Evolutionary conservation across 345 rosid species (phyloP).

Genomic region (Cardiospermum halicacabum): DNA sequence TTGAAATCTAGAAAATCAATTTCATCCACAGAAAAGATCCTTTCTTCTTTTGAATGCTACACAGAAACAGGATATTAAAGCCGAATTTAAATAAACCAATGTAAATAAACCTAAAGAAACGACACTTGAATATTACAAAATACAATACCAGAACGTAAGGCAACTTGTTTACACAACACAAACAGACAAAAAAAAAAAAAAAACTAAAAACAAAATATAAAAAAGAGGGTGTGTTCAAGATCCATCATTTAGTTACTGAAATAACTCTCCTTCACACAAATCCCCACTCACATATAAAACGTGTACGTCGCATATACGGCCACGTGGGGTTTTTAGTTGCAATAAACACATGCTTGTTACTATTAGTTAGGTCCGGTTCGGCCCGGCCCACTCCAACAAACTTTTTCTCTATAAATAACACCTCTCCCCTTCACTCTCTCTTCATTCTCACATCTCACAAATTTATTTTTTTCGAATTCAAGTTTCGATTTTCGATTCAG

Average conservation of each 20-base stretch:
- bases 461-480: too few relatives aligned
- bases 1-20: too few relatives aligned
- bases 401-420: neutral
- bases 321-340: slow-evolving; percentile 8
- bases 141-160: neutral
- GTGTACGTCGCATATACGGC: neutral
- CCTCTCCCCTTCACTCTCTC: neutral
- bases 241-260: neutral
- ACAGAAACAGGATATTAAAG: too few relatives aligned
- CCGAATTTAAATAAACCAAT: neutral
- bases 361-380: neutral
- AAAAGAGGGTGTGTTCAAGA: neutral
- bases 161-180: neutral
- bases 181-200: neutral
- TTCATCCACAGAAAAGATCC: too few relatives aligned
- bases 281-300: neutral
- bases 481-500: too few relatives aligned
- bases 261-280: neutral
- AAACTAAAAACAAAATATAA: neutral
- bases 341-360: slow-evolving; percentile 7
- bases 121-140: too few relatives aligned
- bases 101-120: too few relatives aligned
- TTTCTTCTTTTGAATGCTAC: too few relatives aligned
- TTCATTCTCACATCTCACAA: neutral
- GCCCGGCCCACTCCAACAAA: neutral